Evolutionary conservation across 148 eudicot species (phyloP), one percentile per base, ranked within the genome.

Genomic region (Agrostemma githago): DNA sequence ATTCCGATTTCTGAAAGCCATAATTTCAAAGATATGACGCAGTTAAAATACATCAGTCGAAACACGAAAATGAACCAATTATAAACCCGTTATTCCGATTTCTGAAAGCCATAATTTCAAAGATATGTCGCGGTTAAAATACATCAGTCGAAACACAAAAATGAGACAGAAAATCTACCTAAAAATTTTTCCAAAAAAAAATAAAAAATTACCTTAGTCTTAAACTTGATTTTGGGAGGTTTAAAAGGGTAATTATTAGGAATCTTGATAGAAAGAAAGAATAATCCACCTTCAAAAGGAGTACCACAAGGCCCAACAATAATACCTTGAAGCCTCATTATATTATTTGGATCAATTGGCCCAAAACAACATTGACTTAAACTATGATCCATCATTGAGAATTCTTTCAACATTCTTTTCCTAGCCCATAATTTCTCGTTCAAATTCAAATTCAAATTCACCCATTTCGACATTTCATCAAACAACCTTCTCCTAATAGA

Each of bases 171-270:
- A 51, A 51, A 51, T 51, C 3, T 51, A 51, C 54, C 11, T 12
- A 26, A 26, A 26, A 26, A 26, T 26, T n/a, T n/a, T n/a, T n/a
- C n/a, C n/a, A 26, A 26, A 0, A 56, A 56, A 14, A 56, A 19
- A 26, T 6, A 5, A 3, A 21, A 43, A 34, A 8, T 41, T 37
- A 70, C 74, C 79, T 76, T 76, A 10, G 79, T 70, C 66, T 44
- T 57, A 57, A 76, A 76, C 74, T 69, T 76, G 66, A 76, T 70
- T 37, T 61, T 46, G 17, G 79, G 79, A 76, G 79, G 79, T 61
- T 61, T 61, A 26, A 9, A 76, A 26, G 79, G 79, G 51, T 76
- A 76, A 5, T 69, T 17, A n/a, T 8, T 5, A 46, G 79, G 79
- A 70, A 76, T 9, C n/a, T 10, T 16, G 44, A 76, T 60, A 42